phyloP scores from a whole-genome alignment of 2,329 filamentous ascomycete genomes.

The Penicillium vulpinum region DNA sequence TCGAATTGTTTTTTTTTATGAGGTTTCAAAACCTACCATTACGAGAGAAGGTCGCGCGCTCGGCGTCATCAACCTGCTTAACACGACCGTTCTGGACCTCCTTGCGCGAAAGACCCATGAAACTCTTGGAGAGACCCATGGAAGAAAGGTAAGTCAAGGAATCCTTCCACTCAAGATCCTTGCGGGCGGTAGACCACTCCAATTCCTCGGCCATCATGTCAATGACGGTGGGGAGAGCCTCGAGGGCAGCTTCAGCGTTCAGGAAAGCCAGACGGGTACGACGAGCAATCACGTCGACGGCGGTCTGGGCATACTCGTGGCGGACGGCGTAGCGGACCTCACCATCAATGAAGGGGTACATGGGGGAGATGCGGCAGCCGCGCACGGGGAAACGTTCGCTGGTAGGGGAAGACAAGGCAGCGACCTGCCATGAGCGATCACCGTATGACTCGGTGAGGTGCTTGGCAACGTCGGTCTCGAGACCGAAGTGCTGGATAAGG shows the following conservation, averaged over 20 bases:
- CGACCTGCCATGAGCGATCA: slow-evolving; percentile 89
- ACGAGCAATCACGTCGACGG: slow-evolving; percentile 82
- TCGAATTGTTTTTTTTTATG: background rate
- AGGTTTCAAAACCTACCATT: slow-evolving; percentile 37
- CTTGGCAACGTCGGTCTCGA: slow-evolving; percentile 89
- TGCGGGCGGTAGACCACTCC: slow-evolving; percentile 70
- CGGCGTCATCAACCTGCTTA: slow-evolving; percentile 44
- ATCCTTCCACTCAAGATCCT: slow-evolving; percentile 79
- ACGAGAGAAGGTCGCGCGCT: slow-evolving; percentile 44
- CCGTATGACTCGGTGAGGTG: slow-evolving; percentile 86
- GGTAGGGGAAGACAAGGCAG: slow-evolving; percentile 74
- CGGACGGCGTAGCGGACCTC: slow-evolving; percentile 85
- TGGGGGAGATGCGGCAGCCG: slow-evolving; percentile 72
- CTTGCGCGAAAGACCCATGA: slow-evolving; percentile 55
- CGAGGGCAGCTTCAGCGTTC: slow-evolving; percentile 85
- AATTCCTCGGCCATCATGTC: slow-evolving; percentile 87
- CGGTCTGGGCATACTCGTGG: slow-evolving; percentile 89
- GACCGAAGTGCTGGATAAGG: slow-evolving; percentile 86
- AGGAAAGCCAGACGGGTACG: slow-evolving; percentile 84
- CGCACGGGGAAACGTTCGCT: slow-evolving; percentile 78
- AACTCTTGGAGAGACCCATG: slow-evolving; percentile 63
- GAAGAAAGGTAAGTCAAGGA: slow-evolving; percentile 59
- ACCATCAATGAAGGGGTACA: slow-evolving; percentile 90
- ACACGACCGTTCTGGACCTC: slow-evolving; percentile 60
- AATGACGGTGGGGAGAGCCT: slow-evolving; percentile 80